phyloP scores from a whole-genome alignment of 768 basidiomycete species.

The Gymnopilus junonius region DNA sequence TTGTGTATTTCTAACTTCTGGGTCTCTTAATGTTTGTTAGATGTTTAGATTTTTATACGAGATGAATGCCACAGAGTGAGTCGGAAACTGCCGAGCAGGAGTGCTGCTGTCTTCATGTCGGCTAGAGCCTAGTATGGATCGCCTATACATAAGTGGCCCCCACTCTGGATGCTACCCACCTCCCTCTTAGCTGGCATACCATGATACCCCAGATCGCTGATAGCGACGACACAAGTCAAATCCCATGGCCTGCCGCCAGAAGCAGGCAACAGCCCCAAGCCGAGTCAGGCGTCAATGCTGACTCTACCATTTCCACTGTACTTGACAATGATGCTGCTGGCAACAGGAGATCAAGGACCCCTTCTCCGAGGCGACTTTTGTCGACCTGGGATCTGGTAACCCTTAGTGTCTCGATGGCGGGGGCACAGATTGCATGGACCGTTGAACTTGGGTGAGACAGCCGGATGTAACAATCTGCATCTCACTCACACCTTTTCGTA shows the following conservation, averaged over 20 bases:
- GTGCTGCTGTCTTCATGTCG: constrained; percentile 15
- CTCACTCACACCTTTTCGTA: constrained; percentile 35
- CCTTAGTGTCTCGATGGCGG: constrained; percentile 90
- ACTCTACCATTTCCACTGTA: constrained; percentile 20
- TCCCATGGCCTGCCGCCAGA: constrained; percentile 69
- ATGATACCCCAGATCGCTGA: constrained; percentile 73
- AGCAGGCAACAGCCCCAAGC: constrained; percentile 31
- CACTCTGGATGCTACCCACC: constrained; percentile 20
- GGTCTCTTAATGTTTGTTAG: constrained; percentile 12
- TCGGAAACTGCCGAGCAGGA: constrained; percentile 25
- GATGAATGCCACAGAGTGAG: background rate
- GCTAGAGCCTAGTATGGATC: constrained; percentile 14
- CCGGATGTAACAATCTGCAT: background rate
- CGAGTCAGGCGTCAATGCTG: constrained; percentile 23
- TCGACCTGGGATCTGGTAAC: constrained; percentile 79
- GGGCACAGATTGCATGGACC: constrained; percentile 95
- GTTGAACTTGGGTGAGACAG: constrained; percentile 83
- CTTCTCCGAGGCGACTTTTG: constrained; percentile 39
- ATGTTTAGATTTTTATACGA: constrained; percentile 10
- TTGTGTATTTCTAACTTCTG: constrained; percentile 25
- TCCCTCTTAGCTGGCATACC: constrained; percentile 21
- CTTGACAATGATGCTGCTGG: constrained; percentile 16
- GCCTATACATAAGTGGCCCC: constrained; percentile 23
- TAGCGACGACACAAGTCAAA: constrained; percentile 74
- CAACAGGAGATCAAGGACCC: constrained; percentile 24